Evolutionary conservation across 1,139 yeast species (phyloP).

Genomic region (Geotrichum cucujoidarum): DNA sequence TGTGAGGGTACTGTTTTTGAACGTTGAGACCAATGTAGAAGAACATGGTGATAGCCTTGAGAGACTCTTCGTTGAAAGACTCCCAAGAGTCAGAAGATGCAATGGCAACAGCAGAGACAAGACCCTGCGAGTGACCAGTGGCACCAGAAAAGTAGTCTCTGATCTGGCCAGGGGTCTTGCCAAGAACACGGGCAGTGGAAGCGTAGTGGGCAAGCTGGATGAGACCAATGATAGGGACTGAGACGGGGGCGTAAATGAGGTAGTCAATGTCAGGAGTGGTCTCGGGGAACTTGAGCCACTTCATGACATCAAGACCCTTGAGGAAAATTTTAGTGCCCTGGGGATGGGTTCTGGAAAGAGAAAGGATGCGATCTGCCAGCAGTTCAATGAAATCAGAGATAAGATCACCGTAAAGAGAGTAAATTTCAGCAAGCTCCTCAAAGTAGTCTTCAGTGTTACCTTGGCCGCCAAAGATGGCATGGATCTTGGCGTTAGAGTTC

Average conservation of each 20-base stretch:
- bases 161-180: constrained; percentile 85
- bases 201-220: constrained; percentile 93
- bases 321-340: constrained; percentile 86
- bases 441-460: constrained; percentile 97
- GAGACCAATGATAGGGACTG: constrained; percentile 92
- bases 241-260: constrained; percentile 83
- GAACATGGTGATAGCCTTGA: constrained; percentile 75
- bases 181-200: constrained; percentile 77
- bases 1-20: constrained; percentile 84
- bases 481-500: constrained; percentile 53
- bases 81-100: constrained; percentile 86
- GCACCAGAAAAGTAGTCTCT: constrained; percentile 70
- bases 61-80: constrained; percentile 63
- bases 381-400: constrained; percentile 65
- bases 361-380: constrained; percentile 63
- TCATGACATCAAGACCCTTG: constrained; percentile 83
- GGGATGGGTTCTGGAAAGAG: constrained; percentile 64
- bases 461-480: constrained; percentile 96
- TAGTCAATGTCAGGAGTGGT: constrained; percentile 88
- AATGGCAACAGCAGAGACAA: constrained; percentile 87
- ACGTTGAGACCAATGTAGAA: constrained; percentile 94
- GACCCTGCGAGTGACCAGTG: constrained; percentile 98
- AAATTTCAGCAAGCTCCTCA: constrained; percentile 87
- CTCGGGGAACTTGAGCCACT: constrained; percentile 82
- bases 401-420: constrained; percentile 69